Base-by-base conservation (phyloP, 495 filamentous ascomycete genomes). In the Viridothelium virens region DNA sequence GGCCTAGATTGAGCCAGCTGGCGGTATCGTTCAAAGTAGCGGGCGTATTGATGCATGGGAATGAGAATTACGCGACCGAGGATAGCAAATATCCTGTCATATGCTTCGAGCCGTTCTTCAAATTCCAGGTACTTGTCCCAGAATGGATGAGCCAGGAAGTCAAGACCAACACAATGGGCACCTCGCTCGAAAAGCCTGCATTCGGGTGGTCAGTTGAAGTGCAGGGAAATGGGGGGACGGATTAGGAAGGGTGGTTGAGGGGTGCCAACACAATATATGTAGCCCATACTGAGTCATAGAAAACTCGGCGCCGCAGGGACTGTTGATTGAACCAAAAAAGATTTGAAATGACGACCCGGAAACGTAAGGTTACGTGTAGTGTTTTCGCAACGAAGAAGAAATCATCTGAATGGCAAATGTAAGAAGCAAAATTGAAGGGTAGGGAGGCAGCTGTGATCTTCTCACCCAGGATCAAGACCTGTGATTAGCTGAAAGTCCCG, bases 61-160 rank as follows among this genome's bases (percentile, higher is more conserved):
- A 99, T 93, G 72, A 90, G 86, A 62, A 96, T 89, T 56, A 97
- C 84, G 44, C 95, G 90, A 59, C 83, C 84, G 38, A 97, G 82
- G 63, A 99, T 90, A 9, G 83, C 84, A 67, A 96, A 93, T 63
- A 97, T 91, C 73, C 86, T 90, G 67, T 96, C 90, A 38, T 89
- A 85, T 0, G 89, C 88, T 73, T 96, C 91, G 61, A 93, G 79
- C 9, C 92, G 86, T 72, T 96, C 91, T 72, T 97, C 94, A 71
- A 92, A 97, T 71, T 97, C 94, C 63, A 97, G 84, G 71, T 96
- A 99, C 77, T 96, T 97, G 72, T 97, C 95, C 94, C 94, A 99
- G 81, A 99, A 97, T 0, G 91, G 91, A 73, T 97, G 91, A 3
- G 91, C 86, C 9, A 95, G 82, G 75, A 96, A 99, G 77, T 99